A percentile compares a stretch with the other conserved stretches of the same genome.
Conservation (phyloP, 805 yeast species). For the Nakazawaea wyomingensis region DNA sequence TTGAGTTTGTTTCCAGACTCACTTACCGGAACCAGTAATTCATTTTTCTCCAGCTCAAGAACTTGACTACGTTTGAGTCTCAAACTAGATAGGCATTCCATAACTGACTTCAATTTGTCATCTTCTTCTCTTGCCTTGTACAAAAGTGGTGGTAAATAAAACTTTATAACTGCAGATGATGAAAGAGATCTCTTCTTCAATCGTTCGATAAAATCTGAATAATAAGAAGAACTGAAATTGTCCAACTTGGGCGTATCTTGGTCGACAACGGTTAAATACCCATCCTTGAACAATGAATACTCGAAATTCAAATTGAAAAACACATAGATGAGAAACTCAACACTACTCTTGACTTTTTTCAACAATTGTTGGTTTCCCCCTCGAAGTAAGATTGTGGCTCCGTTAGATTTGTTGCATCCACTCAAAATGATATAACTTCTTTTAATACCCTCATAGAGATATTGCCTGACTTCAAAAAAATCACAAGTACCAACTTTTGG, state of each 20-base stretch:
- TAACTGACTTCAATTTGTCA: constrained; percentile 22
- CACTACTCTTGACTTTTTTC: constrained; percentile 66
- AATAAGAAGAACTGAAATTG: constrained; percentile 19
- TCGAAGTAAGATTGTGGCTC: constrained; percentile 82
- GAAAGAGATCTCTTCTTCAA: constrained; percentile 56
- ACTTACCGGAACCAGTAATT: not conserved
- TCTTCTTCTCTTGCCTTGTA: constrained; percentile 51
- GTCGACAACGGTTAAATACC: constrained; percentile 46
- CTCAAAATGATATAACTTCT: constrained; percentile 75
- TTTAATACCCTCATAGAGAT: constrained; percentile 44
- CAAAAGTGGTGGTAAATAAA: constrained; percentile 63
- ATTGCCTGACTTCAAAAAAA: constrained; percentile 65
- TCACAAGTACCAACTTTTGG: constrained; percentile 75
- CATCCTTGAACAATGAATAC: constrained; percentile 65
- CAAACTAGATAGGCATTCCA: constrained; percentile 16
- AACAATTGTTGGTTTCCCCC: constrained; percentile 66
- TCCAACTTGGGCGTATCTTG: constrained; percentile 13
- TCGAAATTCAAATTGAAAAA: constrained; percentile 79
- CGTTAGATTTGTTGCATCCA: constrained; percentile 69
- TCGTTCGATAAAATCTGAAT: constrained; percentile 24
- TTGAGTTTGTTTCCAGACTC: no score
- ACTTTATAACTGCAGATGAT: constrained; percentile 79
- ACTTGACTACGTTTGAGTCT: constrained; percentile 1
- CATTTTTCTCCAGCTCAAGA: not conserved
- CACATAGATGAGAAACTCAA: constrained; percentile 75